Conservation (phyloP, 2,329 filamentous ascomycete species). For the Colletotrichum musae region DNA sequence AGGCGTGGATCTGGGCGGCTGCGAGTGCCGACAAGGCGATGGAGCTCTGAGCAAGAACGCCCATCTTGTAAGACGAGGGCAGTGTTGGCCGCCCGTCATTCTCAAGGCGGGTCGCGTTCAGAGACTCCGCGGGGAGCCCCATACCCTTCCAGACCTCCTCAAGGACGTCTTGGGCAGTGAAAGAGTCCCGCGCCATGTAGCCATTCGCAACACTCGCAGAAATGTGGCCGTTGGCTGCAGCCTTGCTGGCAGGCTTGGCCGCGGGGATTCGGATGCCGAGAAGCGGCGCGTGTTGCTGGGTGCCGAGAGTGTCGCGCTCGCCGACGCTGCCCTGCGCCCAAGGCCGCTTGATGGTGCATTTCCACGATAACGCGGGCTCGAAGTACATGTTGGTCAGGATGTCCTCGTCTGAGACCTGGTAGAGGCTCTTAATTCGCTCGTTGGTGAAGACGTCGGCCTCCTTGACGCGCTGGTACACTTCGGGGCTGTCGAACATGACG, state of each 20-base stretch:
- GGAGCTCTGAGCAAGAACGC: constrained; percentile 64
- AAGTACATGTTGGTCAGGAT: constrained; percentile 58
- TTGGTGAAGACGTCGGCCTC: constrained; percentile 52
- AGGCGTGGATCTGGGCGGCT: constrained; percentile 61
- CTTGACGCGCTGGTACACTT: constrained; percentile 54
- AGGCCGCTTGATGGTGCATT: constrained; percentile 57
- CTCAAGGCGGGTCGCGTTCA: constrained; percentile 4
- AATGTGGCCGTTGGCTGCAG: background rate
- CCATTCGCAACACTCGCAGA: too few species aligned
- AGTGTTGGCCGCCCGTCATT: background rate
- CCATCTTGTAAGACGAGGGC: constrained; percentile 69
- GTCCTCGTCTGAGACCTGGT: constrained; percentile 46
- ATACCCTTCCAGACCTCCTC: constrained; percentile 31
- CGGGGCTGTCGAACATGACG: constrained; percentile 59
- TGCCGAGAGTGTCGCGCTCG: constrained; percentile 55
- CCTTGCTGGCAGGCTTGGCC: background rate
- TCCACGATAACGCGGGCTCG: constrained; percentile 63
- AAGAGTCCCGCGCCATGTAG: background rate
- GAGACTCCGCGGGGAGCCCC: constrained; percentile 3
- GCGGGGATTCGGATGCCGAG: constrained; percentile 46
- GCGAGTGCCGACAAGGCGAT: constrained; percentile 66
- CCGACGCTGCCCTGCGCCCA: constrained; percentile 53
- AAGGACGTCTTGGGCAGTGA: constrained; percentile 15
- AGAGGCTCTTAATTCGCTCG: constrained; percentile 52
- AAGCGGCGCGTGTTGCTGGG: constrained; percentile 55